A percentile compares a stretch with the other conserved stretches of the same genome.
These are phyloP conservation scores for Jaminaea rosea DNA, from an alignment of 1,284 basidiomycete genomes.

Conservation along the genomic window DNA sequence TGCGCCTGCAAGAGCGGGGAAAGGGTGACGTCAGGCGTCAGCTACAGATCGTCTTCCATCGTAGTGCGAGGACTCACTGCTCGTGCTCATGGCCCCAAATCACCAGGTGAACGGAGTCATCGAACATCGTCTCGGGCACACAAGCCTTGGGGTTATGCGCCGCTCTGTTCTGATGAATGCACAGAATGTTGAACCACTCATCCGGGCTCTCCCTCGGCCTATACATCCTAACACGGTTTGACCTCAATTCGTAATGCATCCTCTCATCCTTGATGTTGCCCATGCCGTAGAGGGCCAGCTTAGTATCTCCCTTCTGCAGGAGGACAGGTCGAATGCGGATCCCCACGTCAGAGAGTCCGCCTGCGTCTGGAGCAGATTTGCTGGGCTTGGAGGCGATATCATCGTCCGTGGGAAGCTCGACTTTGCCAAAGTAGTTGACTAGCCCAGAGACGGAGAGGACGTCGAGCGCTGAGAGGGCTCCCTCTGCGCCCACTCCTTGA, in stretches of 20 bases:
- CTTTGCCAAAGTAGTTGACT: conserved; percentile 93
- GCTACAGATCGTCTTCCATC: no score
- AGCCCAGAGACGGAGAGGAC: conserved; percentile 86
- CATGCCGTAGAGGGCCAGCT: conserved; percentile 82
- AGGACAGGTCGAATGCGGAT: conserved; percentile 83
- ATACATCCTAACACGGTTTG: conserved; percentile 89
- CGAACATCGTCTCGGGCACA: conserved; percentile 93
- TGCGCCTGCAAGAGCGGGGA: no score
- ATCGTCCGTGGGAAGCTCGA: conserved; percentile 50
- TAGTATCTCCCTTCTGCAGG: conserved; percentile 75
- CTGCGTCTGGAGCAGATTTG: conserved; percentile 45
- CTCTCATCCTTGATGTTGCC: conserved; percentile 93
- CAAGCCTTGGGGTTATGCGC: conserved; percentile 84
- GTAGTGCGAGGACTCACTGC: no score
- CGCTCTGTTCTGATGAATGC: conserved; percentile 94
- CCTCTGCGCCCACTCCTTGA: conserved; percentile 77
- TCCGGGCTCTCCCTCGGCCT: conserved; percentile 71
- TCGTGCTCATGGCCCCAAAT: conserved; percentile 99
- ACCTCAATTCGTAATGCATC: conserved; percentile 88
- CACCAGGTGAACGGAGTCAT: conserved; percentile 84
- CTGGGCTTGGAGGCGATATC: conserved; percentile 11
- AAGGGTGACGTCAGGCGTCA: no score
- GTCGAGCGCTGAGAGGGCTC: conserved; percentile 88
- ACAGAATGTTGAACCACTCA: conserved; percentile 85
- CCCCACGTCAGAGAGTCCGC: conserved; percentile 60